Evolutionary conservation across 2,329 filamentous ascomycete genomes (phyloP).

Genomic region (Celoporthe dispersa): DNA sequence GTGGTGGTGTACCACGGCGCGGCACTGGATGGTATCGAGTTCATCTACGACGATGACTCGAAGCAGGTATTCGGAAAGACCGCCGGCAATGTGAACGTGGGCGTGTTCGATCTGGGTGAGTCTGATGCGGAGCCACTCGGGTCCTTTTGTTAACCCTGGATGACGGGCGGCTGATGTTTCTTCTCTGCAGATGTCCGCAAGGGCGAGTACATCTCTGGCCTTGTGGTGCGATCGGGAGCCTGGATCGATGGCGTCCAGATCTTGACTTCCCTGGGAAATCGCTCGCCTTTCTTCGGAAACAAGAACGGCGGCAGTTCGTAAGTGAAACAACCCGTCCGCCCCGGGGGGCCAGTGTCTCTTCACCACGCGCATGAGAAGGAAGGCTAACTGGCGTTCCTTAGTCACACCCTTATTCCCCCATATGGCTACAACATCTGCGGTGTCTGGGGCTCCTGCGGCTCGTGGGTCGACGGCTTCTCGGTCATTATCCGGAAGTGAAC

Average conservation of each 20-base stretch:
- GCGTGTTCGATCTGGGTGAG: slow-evolving; percentile 78
- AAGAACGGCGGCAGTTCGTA: slow-evolving; percentile 79
- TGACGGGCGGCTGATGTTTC: slow-evolving; percentile 31
- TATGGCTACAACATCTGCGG: slow-evolving; percentile 88
- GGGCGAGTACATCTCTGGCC: slow-evolving; percentile 87
- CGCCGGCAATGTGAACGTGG: slow-evolving; percentile 70
- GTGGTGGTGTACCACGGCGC: slow-evolving; percentile 78
- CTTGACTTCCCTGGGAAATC: slow-evolving; percentile 84
- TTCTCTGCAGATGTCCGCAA: slow-evolving; percentile 69
- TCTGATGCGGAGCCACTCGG: slow-evolving; percentile 26
- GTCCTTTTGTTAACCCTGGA: background rate
- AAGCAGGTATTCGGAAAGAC: slow-evolving; percentile 85
- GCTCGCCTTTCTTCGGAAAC: slow-evolving; percentile 85
- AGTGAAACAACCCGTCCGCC: too few relatives aligned
- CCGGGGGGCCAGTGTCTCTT: background rate
- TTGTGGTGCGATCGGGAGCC: slow-evolving; percentile 76
- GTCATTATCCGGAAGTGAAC: slow-evolving; percentile 55
- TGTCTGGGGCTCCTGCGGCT: slow-evolving; percentile 77
- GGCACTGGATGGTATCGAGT: slow-evolving; percentile 85
- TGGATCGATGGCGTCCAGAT: slow-evolving; percentile 92
- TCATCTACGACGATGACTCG: slow-evolving; percentile 86
- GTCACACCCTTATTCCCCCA: slow-evolving; percentile 86
- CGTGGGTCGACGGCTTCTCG: slow-evolving; percentile 85
- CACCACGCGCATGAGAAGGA: background rate
- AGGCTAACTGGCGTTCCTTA: slow-evolving; percentile 45